Base-by-base conservation (phyloP, 2,329 filamentous ascomycete species). In the Fusarium sororula region DNA sequence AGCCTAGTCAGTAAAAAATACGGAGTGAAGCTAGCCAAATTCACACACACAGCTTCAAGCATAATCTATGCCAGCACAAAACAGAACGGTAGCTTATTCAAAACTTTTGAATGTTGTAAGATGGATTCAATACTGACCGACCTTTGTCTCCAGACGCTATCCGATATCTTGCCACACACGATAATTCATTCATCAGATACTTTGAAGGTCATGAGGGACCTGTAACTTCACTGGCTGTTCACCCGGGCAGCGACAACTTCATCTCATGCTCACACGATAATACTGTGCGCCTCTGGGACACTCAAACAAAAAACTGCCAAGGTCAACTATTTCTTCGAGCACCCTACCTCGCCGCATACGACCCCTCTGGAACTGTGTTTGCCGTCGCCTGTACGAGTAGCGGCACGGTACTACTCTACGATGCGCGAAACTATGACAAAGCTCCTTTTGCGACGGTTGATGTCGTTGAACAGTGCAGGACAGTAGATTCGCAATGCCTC, bases 31-130 rank as follows among this genome's bases (percentile, higher is more conserved):
- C 89, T 98, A 63, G 96, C 96, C 42, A 93, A 94, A 77, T 99
- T 98, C 82, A 98, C 96, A 2, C 96, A 98, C 81, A 93, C 96
- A 69, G 92, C 92, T 74, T 94, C 94, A 28, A 95, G 94, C 81
- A 94, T 99, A 80, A 91, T 99, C 68, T 98, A 98, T 80, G 95
- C 96, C 58, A 97, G 94, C 81, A 99, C 96, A 18, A 98, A 98
- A 81, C 91, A 97, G 77, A 97, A 99, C 80, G 90, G 93, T 94
- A 85, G 70, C 85, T 48, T 24, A 35, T 85, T 54, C 38, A 37
- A 22, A 44, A 22, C 18, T 22, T 15, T 28, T 30, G 13, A 48
- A 38, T n/a, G 12, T 22, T n/a, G 13, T 17, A 22, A 39, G 24
- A n/a, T 30, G 26, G 20, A 50, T 24, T 18, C 42, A 32, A 39